Evolutionary conservation across 2,329 filamentous ascomycete genomes (phyloP).

Genomic region (Fusarium irregulare): DNA sequence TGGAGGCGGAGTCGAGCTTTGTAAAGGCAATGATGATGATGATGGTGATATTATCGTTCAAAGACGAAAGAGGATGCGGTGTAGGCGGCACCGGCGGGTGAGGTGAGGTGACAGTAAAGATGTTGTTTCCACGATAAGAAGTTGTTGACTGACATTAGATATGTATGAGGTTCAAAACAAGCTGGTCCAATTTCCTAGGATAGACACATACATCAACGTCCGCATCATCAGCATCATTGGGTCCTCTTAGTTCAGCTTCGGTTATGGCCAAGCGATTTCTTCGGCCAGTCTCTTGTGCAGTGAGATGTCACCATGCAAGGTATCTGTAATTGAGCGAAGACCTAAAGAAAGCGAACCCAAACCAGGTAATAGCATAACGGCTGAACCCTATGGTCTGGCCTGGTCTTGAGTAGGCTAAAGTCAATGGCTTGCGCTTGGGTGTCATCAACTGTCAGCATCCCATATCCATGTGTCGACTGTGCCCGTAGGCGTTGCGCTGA

Average conservation of each 20-base stretch:
- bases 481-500: constrained; percentile 1
- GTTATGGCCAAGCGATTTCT: constrained; percentile 12
- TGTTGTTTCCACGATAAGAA: constrained; percentile 17
- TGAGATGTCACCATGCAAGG: constrained; percentile 37
- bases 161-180: not conserved
- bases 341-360: constrained; percentile 33
- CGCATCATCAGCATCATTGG: constrained; percentile 35
- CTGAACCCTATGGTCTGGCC: constrained; percentile 19
- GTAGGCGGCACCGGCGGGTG: constrained; percentile 19
- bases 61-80: constrained; percentile 10
- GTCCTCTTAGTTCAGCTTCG: constrained; percentile 25
- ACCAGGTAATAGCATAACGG: constrained; percentile 28
- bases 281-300: constrained; percentile 13
- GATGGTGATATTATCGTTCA: constrained; percentile 12
- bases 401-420: constrained; percentile 20
- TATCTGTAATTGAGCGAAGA: constrained; percentile 14
- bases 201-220: constrained; percentile 9
- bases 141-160: constrained; percentile 9
- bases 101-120: not conserved
- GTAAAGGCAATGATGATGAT: constrained; percentile 14
- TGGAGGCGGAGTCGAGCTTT: constrained; percentile 22
- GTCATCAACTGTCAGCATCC: constrained; percentile 36
- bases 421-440: constrained; percentile 25
- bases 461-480: constrained; percentile 2
- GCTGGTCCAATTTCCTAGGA: constrained; percentile 5